These are phyloP conservation scores for Ophiostoma sp. DNA, from an alignment of 2,329 filamentous ascomycete genomes.

Conservation along the genomic window DNA sequence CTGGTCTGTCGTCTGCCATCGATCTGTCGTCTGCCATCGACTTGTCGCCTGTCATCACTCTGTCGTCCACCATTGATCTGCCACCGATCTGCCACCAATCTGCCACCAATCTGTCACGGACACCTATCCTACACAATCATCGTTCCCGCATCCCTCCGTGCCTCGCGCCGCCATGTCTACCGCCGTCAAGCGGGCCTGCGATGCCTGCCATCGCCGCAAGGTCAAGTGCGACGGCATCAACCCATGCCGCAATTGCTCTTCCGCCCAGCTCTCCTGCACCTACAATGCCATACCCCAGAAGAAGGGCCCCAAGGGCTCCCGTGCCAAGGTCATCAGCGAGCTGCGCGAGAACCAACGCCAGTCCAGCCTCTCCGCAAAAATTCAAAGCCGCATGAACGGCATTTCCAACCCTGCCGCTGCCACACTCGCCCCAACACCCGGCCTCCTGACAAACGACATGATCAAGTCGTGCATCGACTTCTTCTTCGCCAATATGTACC, in stretches of 20 bases:
- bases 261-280: slow-evolving; percentile 62
- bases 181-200: slow-evolving; percentile 59
- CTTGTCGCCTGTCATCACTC: too few species aligned
- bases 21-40: too few species aligned
- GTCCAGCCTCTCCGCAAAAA: slow-evolving; percentile 56
- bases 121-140: neutral
- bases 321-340: slow-evolving; percentile 71
- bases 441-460: slow-evolving; percentile 56
- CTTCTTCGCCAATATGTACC: slow-evolving; percentile 63
- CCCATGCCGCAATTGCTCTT: slow-evolving; percentile 65
- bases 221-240: slow-evolving; percentile 68
- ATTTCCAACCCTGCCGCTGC: slow-evolving; percentile 41
- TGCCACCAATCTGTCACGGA: too few species aligned
- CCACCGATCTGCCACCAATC: too few species aligned
- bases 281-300: slow-evolving; percentile 72
- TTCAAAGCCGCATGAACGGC: slow-evolving; percentile 56
- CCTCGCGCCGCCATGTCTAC: slow-evolving; percentile 38
- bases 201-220: slow-evolving; percentile 68
- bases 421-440: slow-evolving; percentile 51
- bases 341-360: slow-evolving; percentile 63
- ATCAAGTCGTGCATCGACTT: slow-evolving; percentile 62
- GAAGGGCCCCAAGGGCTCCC: slow-evolving; percentile 68
- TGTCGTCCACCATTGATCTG: too few species aligned
- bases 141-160: neutral
- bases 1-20: too few species aligned